These are phyloP conservation scores for Tetrapisispora fleetii DNA, from an alignment of 805 yeast genomes.

Conservation along the genomic window DNA sequence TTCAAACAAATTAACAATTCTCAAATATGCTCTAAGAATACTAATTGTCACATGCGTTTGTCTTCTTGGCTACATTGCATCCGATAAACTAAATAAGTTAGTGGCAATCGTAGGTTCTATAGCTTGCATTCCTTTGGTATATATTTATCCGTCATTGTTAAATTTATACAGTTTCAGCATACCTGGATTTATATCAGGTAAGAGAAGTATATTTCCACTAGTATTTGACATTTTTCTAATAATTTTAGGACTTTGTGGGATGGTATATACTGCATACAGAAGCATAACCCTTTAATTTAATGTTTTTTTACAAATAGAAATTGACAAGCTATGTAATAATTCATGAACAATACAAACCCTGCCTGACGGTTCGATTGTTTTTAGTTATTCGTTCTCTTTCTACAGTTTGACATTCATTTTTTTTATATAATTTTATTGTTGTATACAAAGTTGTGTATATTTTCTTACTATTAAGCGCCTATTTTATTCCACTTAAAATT, in stretches of 20 bases:
- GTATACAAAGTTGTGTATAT: no score
- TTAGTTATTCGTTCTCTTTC: no score
- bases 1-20: slow-evolving; percentile 42
- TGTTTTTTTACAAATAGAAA: no score
- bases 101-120: slow-evolving; percentile 77
- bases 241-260: slow-evolving; percentile 47
- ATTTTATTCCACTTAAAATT: no score
- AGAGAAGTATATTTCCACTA: slow-evolving; percentile 21
- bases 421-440: no score
- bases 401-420: no score
- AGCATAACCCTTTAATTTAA: slow-evolving; percentile 26
- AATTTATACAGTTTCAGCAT: slow-evolving; percentile 47
- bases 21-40: slow-evolving; percentile 49
- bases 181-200: slow-evolving; percentile 8
- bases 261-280: slow-evolving; percentile 60
- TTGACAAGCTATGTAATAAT: no score
- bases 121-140: slow-evolving; percentile 78
- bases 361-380: no score
- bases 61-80: slow-evolving; percentile 54
- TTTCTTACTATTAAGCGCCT: no score
- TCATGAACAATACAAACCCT: no score
- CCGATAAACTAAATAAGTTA: slow-evolving; percentile 57
- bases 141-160: slow-evolving; percentile 74
- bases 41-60: slow-evolving; percentile 45
- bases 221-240: slow-evolving; percentile 40